phyloP scores from a whole-genome alignment of 371 early-diverging fungal species.

The Mucor sp. region DNA sequence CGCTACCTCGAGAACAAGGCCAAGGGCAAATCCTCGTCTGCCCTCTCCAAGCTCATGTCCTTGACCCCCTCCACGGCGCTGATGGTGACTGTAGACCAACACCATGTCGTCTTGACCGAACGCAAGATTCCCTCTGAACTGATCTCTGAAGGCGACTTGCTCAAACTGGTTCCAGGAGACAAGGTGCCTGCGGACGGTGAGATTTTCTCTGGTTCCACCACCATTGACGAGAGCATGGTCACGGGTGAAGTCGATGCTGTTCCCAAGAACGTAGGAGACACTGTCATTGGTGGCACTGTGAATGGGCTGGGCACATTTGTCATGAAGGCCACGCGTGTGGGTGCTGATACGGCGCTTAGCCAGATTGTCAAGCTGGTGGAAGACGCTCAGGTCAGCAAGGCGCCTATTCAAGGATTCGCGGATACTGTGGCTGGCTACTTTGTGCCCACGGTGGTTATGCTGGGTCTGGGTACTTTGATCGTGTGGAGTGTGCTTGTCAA shows the following conservation, averaged over 20 bases:
- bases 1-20: conserved; percentile 93
- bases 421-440: conserved; percentile 86
- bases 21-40: conserved; percentile 90
- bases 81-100: conserved; percentile 27
- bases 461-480: conserved; percentile 76
- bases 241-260: conserved; percentile 98
- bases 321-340: conserved; percentile 78
- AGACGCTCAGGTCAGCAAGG: conserved; percentile 84
- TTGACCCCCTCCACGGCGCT: conserved; percentile 74
- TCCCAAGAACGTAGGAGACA: conserved; percentile 65
- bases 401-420: conserved; percentile 85
- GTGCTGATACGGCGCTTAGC: conserved; percentile 79
- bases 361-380: conserved; percentile 92
- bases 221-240: conserved; percentile 97
- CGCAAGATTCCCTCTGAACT: conserved; percentile 82
- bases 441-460: conserved; percentile 82
- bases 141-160: conserved; percentile 80
- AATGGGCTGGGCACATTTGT: conserved; percentile 80
- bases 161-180: conserved; percentile 92
- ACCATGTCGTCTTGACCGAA: conserved; percentile 55
- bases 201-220: conserved; percentile 79
- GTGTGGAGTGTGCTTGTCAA: conserved; percentile 74
- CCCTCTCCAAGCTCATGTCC: conserved; percentile 86
- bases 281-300: conserved; percentile 92
- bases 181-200: conserved; percentile 94